A percentile compares a stretch with the other conserved stretches of the same genome.
These are phyloP conservation scores for Bacidia rubella DNA, from an alignment of 495 filamentous ascomycete species.

Conservation along the genomic window DNA sequence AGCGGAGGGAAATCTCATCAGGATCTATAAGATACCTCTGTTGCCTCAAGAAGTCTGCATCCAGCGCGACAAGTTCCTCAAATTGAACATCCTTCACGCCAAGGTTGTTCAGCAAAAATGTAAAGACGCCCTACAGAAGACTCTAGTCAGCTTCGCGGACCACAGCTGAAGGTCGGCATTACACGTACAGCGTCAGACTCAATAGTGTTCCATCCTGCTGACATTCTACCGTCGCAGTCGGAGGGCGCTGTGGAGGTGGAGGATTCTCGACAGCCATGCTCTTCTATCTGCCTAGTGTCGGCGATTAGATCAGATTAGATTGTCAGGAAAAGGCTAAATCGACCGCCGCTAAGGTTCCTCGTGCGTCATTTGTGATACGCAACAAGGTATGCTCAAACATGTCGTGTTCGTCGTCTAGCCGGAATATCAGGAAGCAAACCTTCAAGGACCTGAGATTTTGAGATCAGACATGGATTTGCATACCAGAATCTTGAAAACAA, in stretches of 20 bases:
- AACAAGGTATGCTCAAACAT: no score
- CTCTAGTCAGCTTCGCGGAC: neutral
- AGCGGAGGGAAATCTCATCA: neutral
- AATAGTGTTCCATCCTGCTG: slow-evolving; percentile 57
- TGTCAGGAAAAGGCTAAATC: no score
- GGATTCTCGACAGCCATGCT: no score
- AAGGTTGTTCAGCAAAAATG: slow-evolving; percentile 79
- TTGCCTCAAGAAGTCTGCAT: slow-evolving; percentile 63
- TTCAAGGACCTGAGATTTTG: no score
- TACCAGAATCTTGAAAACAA: no score
- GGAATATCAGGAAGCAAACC: neutral
- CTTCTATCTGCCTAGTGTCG: no score
- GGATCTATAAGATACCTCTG: slow-evolving; percentile 31
- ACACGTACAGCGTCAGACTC: slow-evolving; percentile 58
- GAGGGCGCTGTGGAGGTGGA: no score
- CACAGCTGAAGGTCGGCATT: neutral
- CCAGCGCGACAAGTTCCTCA: slow-evolving; percentile 87
- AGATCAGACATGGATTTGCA: no score
- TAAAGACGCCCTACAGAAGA: slow-evolving; percentile 74
- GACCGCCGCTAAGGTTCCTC: no score
- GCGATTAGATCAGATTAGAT: neutral
- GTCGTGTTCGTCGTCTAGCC: neutral
- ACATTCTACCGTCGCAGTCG: neutral
- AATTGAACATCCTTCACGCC: slow-evolving; percentile 91
- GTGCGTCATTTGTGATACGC: no score